Evolutionary conservation across 306 rosid species (phyloP).

Genomic region (Vigna reflexopilosa): DNA sequence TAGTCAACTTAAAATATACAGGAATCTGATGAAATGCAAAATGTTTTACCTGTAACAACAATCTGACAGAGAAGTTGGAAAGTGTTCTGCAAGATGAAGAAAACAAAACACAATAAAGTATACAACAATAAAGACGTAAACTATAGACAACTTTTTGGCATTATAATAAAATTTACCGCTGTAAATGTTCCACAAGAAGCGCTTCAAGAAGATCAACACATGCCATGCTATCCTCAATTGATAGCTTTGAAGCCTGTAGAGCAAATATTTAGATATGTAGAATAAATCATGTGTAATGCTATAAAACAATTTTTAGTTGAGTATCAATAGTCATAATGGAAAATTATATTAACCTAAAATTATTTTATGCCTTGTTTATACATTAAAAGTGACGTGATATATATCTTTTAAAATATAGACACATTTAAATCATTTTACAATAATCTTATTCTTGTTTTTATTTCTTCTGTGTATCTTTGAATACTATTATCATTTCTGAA

Average conservation of each 20-base stretch:
- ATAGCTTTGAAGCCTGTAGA: constrained; percentile 79
- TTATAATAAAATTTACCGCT: constrained; percentile 56
- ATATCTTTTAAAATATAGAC: too few species aligned
- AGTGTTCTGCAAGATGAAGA: constrained; percentile 61
- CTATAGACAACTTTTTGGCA: constrained; percentile 1
- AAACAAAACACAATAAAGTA: constrained; percentile 30
- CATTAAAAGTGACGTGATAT: too few species aligned
- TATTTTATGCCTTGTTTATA: too few species aligned
- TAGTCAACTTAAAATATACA: constrained; percentile 41
- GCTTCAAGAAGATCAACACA: constrained; percentile 87
- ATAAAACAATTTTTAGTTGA: constrained; percentile 24
- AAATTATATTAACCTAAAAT: too few species aligned
- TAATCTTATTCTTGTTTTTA: too few species aligned
- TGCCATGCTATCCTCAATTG: constrained; percentile 78
- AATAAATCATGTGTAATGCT: constrained; percentile 24
- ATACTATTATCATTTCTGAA: too few species aligned
- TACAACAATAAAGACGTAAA: constrained; percentile 20
- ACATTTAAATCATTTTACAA: too few species aligned
- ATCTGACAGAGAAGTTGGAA: constrained; percentile 68
- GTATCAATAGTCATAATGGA: neutral
- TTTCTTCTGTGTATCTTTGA: too few species aligned
- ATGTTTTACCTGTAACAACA: constrained; percentile 73
- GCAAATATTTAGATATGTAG: constrained; percentile 41
- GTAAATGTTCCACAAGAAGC: constrained; percentile 73
- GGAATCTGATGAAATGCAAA: constrained; percentile 36